Base-by-base conservation (phyloP, 1,284 basidiomycete species). In the Ustilago bromivora region DNA sequence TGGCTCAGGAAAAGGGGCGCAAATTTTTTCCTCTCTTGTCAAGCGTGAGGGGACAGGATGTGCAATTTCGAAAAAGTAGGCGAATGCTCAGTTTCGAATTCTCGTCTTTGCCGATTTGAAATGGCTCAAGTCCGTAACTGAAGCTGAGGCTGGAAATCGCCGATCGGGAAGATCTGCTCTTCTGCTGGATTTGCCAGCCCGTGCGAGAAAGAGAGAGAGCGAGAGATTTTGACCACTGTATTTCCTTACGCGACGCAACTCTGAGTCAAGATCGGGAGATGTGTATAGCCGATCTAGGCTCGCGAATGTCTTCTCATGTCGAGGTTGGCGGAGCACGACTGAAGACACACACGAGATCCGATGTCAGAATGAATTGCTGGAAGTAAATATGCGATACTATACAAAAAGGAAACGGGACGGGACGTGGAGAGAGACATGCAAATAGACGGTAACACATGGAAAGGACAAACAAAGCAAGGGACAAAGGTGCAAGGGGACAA, bases 381-480 rank as follows among this genome's bases (percentile, higher is more conserved):
- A 40, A 43, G 28, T 54, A 12, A 28, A 41, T 41, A n/a, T 13
- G 12, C 43, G 57, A 54, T 66, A 66, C 19, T 59, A 57, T 66
- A 66, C 63, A 65, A 31, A 32, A 35, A 34, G 10, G 38, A 8
- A 31, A 58, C 47, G 31, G 32, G 38, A 52, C 32, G 43, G 32
- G 51, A 35, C 15, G 34, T 23, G 23, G 47, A 64, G 28, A 17
- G 15, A 17, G 43, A 46, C 43, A 46, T 65, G 62, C 62, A 41
- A 47, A 31, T 23, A 40, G 32, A 59, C 63, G 63, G 63, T 66
- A 57, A 66, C 57, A 17, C 38, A 23, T 6, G 41, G 34, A 41
- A 59, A 31, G 12, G 46, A 40, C 51, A 58, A 47, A 63, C 46
- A 64, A 49, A 63, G 55, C 57, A 57, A 46, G n/a, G 28, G 13